Evolutionary conservation across 345 rosid genomes (phyloP).

Genomic region (Sonneratia caseolaris): DNA sequence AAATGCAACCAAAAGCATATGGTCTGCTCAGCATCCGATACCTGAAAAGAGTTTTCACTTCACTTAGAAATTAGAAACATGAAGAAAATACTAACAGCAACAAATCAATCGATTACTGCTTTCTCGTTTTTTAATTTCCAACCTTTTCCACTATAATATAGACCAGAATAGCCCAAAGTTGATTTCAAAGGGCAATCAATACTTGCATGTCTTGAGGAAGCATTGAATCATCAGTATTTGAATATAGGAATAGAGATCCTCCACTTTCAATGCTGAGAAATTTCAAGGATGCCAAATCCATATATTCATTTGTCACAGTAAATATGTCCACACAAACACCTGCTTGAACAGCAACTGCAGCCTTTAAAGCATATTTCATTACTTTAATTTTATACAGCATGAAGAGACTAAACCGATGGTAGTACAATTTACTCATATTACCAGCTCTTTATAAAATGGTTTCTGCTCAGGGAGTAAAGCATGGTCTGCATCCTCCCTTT

Average conservation of each 20-base stretch:
- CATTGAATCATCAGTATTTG: constrained; percentile 91
- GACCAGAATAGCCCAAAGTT: not conserved
- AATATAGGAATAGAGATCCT: constrained; percentile 74
- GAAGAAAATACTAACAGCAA: too few relatives aligned
- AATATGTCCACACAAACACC: constrained; percentile 95
- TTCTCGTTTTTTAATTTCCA: not conserved
- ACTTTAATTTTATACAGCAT: constrained; percentile 11
- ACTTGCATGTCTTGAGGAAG: constrained; percentile 99
- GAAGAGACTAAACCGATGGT: not conserved
- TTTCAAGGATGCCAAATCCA: constrained; percentile 93
- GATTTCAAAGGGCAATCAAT: constrained; percentile 2
- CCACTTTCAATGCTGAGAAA: constrained; percentile 98
- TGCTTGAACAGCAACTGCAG: constrained; percentile 91
- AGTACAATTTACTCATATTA: constrained; percentile 25
- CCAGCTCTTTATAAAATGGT: constrained; percentile 92
- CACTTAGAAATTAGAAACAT: not conserved
- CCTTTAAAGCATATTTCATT: constrained; percentile 54
- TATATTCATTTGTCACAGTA: constrained; percentile 94
- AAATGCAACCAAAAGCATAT: constrained; percentile 83
- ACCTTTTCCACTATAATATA: not conserved
- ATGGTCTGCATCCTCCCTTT: constrained; percentile 97
- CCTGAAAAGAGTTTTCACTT: constrained; percentile 27
- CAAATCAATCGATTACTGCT: too few relatives aligned
- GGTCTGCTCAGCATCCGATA: constrained; percentile 92
- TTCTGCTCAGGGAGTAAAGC: constrained; percentile 99